These are phyloP conservation scores for Colletotrichum viniferum DNA, from an alignment of 2,329 filamentous ascomycete genomes.

Conservation along the genomic window DNA sequence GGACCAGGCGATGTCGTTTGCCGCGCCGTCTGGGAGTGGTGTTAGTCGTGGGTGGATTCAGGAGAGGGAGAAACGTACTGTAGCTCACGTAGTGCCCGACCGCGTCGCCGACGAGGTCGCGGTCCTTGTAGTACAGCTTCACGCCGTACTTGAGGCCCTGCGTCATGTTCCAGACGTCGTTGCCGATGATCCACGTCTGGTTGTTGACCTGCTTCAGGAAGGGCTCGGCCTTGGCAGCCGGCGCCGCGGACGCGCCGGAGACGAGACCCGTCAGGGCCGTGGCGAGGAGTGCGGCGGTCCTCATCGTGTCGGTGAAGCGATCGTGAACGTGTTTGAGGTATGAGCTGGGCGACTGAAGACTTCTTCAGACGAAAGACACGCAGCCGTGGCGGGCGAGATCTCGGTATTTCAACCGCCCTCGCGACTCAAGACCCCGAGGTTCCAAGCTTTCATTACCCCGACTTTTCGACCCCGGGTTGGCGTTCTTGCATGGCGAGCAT, in stretches of 20 bases:
- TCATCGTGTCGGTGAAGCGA: background rate
- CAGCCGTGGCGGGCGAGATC: background rate
- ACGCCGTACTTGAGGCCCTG: constrained; percentile 28
- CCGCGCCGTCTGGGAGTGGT: constrained; percentile 43
- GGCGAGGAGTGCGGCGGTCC: background rate
- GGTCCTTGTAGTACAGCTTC: constrained; percentile 31
- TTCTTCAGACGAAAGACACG: background rate
- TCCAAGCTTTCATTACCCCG: background rate
- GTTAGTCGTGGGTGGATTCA: background rate
- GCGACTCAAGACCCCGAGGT: background rate
- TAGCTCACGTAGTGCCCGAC: constrained; percentile 35
- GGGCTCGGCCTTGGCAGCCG: constrained; percentile 17
- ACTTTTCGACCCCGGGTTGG: background rate
- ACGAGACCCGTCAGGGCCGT: background rate
- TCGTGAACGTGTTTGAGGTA: background rate
- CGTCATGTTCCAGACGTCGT: constrained; percentile 33
- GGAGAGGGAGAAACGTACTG: constrained; percentile 23
- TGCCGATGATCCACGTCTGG: constrained; percentile 35
- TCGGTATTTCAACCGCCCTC: background rate
- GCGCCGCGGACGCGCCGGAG: background rate
- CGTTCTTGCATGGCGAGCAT: background rate
- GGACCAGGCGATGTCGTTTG: constrained; percentile 50
- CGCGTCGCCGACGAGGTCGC: constrained; percentile 32
- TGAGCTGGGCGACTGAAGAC: background rate
- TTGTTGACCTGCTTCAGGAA: constrained; percentile 30